Evolutionary conservation across 805 yeast species (phyloP).

Genomic region (Ogataea ganodermae): DNA sequence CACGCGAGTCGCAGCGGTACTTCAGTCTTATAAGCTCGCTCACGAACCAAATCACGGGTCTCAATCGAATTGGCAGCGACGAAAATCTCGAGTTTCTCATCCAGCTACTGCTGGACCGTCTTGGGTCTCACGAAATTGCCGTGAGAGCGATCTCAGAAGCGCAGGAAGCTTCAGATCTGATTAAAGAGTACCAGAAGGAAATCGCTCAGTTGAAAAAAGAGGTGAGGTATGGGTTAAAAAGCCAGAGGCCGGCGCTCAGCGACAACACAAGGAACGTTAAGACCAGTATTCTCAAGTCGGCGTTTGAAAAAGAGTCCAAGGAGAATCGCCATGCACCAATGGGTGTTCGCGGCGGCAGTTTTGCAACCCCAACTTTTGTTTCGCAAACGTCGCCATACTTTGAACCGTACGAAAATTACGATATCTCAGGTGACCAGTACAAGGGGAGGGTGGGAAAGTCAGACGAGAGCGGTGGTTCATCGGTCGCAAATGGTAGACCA

Average conservation of each 20-base stretch:
- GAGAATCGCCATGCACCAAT: not conserved
- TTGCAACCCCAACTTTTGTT: too few species aligned
- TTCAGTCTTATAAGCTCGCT: conserved; percentile 15
- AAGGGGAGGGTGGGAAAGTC: not conserved
- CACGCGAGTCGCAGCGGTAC: conserved; percentile 9
- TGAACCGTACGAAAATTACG: conserved; percentile 31
- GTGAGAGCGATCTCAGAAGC: conserved; percentile 62
- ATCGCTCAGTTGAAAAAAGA: conserved; percentile 20
- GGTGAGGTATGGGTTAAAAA: conserved; percentile 26
- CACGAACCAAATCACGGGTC: conserved; percentile 15
- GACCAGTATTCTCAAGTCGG: too few species aligned
- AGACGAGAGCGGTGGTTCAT: too few species aligned
- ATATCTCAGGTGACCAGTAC: conserved; percentile 2
- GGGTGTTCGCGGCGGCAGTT: too few species aligned
- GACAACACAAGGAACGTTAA: not conserved
- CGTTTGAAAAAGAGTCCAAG: not conserved
- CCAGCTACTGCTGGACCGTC: conserved; percentile 22
- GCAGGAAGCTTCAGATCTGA: conserved; percentile 46
- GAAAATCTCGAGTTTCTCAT: conserved; percentile 18
- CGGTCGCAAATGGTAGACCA: too few species aligned
- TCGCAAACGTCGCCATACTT: conserved; percentile 4
- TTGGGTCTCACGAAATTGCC: conserved; percentile 44
- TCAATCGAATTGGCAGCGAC: conserved; percentile 10
- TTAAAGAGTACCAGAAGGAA: conserved; percentile 18
- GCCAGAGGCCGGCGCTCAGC: not conserved